Evolutionary conservation across 1,139 yeast species (phyloP).

Genomic region (Nakaseomyces uthaithaninus): DNA sequence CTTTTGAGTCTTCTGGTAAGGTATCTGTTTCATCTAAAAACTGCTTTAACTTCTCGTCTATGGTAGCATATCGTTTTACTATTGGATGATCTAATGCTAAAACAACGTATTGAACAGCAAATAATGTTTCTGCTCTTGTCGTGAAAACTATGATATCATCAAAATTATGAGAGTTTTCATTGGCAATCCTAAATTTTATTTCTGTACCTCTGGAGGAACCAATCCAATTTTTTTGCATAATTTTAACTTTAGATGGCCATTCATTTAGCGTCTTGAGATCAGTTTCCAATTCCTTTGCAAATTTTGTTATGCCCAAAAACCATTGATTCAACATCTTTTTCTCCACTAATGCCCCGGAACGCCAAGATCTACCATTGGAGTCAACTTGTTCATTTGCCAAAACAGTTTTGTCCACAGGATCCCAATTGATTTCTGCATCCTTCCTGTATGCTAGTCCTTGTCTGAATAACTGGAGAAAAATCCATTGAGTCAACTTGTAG

Average conservation of each 20-base stretch:
- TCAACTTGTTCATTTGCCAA: conserved; percentile 97
- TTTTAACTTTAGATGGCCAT: conserved; percentile 86
- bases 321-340: conserved; percentile 75
- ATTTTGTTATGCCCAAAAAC: conserved; percentile 84
- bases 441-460: conserved; percentile 78
- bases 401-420: conserved; percentile 89
- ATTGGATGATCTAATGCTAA: conserved; percentile 65
- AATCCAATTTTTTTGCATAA: conserved; percentile 92
- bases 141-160: conserved; percentile 54
- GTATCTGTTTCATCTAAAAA: conserved; percentile 40
- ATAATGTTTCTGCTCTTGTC: conserved; percentile 82
- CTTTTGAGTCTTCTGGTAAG: conserved; percentile 47
- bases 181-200: conserved; percentile 37
- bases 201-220: conserved; percentile 83
- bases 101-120: conserved; percentile 76
- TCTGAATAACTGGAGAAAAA: conserved; percentile 63
- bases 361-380: conserved; percentile 82
- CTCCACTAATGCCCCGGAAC: conserved; percentile 93
- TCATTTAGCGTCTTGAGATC: conserved; percentile 53
- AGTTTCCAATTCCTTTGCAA: conserved; percentile 53
- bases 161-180: conserved; percentile 12
- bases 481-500: conserved; percentile 85
- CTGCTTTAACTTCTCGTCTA: conserved; percentile 36
- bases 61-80: conserved; percentile 34
- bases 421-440: conserved; percentile 93